Conservation (phyloP, 768 basidiomycete genomes). For the Amanita fuliginea region DNA sequence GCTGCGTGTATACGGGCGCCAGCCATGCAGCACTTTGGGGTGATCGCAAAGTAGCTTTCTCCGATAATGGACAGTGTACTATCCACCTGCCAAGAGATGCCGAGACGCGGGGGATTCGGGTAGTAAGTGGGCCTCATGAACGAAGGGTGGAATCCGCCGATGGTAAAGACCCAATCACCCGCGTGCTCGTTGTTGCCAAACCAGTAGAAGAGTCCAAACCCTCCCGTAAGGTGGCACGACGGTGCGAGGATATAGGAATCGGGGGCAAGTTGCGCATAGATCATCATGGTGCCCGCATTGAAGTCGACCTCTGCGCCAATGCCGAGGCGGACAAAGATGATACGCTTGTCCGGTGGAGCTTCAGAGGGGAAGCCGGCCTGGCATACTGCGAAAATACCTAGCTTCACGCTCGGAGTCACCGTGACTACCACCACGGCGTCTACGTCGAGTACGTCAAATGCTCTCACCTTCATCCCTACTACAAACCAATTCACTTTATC, state of each 20-base stretch:
- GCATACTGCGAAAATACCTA: conserved; percentile 3
- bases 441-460: conserved; percentile 1
- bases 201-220: conserved; percentile 3
- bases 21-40: conserved; percentile 2
- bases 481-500: conserved; percentile 2
- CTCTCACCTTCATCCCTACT: not conserved
- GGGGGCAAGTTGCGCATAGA: not conserved
- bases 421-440: conserved; percentile 1
- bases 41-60: conserved; percentile 1
- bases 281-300: not conserved
- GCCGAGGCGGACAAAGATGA: conserved; percentile 1
- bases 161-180: conserved; percentile 1
- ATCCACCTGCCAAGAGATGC: conserved; percentile 5
- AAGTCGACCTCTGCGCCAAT: not conserved
- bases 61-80: not conserved
- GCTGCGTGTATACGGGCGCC: not conserved
- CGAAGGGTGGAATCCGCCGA: conserved; percentile 4
- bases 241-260: conserved; percentile 1
- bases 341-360: not conserved
- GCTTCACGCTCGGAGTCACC: not conserved
- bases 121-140: conserved; percentile 2
- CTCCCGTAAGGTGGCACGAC: conserved; percentile 2
- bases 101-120: not conserved
- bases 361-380: not conserved
- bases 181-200: not conserved